These are phyloP conservation scores for Arabidopsis thaliana DNA, from an alignment of 345 rosid genomes.

Conservation along the genomic window TAIR10.1 NC_003074.8:7383501-7384000, in stretches of 20 bases:
- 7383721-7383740: slow-evolving; percentile 6
- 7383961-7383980: not conserved
- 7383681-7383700: slow-evolving; percentile 28
- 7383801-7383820: not conserved
- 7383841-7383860: slow-evolving; percentile 59
- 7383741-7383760: slow-evolving; percentile 8
- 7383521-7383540: slow-evolving; percentile 8
- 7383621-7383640: slow-evolving; percentile 1
- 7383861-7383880: slow-evolving; percentile 64
- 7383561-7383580: slow-evolving; percentile 1
- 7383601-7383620: slow-evolving; percentile 16
- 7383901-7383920: slow-evolving; percentile 19
- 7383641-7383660: not conserved
- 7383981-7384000: slow-evolving; percentile 41
- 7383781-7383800: too few relatives aligned
- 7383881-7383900: slow-evolving; percentile 12
- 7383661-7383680: not conserved
- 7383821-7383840: slow-evolving; percentile 25
- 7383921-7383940: slow-evolving; percentile 38
- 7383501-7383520: slow-evolving; percentile 45
- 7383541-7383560: not conserved
- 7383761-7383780: not conserved
- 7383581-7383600: slow-evolving; percentile 7
- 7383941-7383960: slow-evolving; percentile 37
- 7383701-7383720: not conserved